Evolutionary conservation across 2,329 filamentous ascomycete species (phyloP), one percentile per base, ranked within the genome.

Genomic region (Cytospora piceae): DNA sequence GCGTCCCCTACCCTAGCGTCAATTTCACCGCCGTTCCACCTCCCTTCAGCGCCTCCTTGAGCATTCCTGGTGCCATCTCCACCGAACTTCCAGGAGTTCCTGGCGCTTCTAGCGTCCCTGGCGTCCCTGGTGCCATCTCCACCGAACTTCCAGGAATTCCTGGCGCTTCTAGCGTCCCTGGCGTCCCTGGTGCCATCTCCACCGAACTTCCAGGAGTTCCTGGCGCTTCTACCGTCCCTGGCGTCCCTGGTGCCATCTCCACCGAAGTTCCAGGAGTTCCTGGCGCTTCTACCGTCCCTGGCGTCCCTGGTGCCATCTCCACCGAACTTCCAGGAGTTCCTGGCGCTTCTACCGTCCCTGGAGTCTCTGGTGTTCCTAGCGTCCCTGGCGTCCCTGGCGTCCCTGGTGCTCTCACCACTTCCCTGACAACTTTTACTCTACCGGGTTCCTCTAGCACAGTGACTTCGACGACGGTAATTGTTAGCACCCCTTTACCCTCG

Each of bases 401-500:
- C 37, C 61, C 60, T 29, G 60, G 60, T 29, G 39, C 12, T 29
- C 27, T 53, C n/a, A 51, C 53, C 5, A 57, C 31, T 8, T 49
- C 46, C 4, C 3, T 69, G 49, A 58, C 61, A 17, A 67, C 46
- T 24, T 20, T 49, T 46, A 63, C 51, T 63, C 65, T 63, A 54
- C 69, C 61, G 17, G 60, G 68, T 53, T 63, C 68, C 54, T 66
- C 67, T 32, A 46, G 58, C 42, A 67, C 63, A 63, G 51, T 63
- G 17, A 58, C 51, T 24, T 56, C 55, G 37, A 66, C 56, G 65
- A 68, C 67, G 51, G 65, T 66, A 46, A 63, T 68, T 54, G 64
- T 69, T 66, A 68, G 68, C 59, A 69, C 67, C 49, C 68, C 67
- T 64, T 64, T 66, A 46, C 63, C 68, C 37, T 69, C 69, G 54